Percentiles rank a stretch among this genome's conserved stretches.
Conservation (phyloP, 2,329 filamentous ascomycete genomes). For the Aspergillus flavus region DNA sequence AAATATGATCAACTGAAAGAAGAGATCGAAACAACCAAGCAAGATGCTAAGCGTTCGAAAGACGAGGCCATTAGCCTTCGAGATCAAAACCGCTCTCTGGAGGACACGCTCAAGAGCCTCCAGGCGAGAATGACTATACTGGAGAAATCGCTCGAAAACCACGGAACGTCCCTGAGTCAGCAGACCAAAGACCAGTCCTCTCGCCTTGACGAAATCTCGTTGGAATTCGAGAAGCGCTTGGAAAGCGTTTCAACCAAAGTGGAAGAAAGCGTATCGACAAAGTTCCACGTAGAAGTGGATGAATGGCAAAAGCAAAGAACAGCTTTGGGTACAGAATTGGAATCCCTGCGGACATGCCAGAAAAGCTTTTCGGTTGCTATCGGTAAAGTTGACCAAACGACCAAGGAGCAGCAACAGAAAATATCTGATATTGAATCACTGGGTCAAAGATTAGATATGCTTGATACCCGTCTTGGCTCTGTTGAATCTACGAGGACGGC, state of each 20-base stretch:
- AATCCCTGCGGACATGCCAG: conserved; percentile 7
- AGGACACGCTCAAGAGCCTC: background rate
- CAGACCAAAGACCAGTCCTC: background rate
- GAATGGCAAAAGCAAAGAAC: conserved; percentile 6
- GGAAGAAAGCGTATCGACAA: background rate
- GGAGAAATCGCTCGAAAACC: background rate
- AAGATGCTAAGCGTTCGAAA: conserved; percentile 4
- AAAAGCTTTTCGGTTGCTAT: conserved; percentile 6
- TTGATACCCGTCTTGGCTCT: background rate
- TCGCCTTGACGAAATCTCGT: background rate
- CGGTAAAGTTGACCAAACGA: background rate
- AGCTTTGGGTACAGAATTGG: conserved; percentile 3
- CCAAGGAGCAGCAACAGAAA: conserved; percentile 10
- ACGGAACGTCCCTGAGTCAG: background rate
- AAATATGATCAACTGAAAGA: conserved; percentile 22
- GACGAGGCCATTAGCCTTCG: conserved; percentile 2
- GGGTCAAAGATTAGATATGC: background rate
- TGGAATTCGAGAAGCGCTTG: background rate
- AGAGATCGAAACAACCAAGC: conserved; percentile 11
- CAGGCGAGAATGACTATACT: conserved; percentile 1
- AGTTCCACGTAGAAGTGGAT: background rate
- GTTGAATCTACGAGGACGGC: background rate
- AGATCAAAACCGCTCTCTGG: conserved; percentile 2
- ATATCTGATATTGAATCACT: background rate
- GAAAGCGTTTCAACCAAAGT: background rate